Evolutionary conservation across 768 basidiomycete species (phyloP), one percentile per base, ranked within the genome.

Genomic region (Mycena belliarum): DNA sequence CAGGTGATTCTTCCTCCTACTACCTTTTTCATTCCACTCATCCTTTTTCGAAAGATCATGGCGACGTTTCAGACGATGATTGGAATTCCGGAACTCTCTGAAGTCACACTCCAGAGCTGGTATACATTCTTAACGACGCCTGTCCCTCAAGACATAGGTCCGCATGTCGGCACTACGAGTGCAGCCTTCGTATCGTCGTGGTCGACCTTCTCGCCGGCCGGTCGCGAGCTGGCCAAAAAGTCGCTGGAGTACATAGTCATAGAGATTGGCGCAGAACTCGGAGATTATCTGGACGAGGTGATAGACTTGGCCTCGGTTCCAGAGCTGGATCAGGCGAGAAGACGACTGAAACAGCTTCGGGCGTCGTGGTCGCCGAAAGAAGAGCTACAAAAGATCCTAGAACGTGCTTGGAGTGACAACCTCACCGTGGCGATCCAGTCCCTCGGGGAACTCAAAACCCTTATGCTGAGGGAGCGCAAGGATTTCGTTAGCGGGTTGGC

Each of bases 41-140:
- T 29, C 37, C 15, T 10, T 57, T 16, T 10, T 12, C 18, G 40
- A 14, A 21, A 99, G 96, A 88, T 98, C 64, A 94, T 98, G 91
- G 94, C 96, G 0, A 94, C 90, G 18, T 82, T 99, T 37, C 96
- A 98, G 73, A 93, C 91, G 7, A 91, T 89, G 75, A 79, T 97
- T n/a, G 72, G 77, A 32, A 79, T 92, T 12, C 81, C 82, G 0
- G 88, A 89, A 58, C 78, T 99, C 8, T 83, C 91, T 0, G 84
- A 89, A 56, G 87, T 86, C 8, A 90, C 93, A 0, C 75, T 99
- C 3, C 76, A 83, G 29, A 89, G 86, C 37, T 98, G 95, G 94
- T 71, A 82, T 52, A 78, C 74, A 24, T 97, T 98, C 72, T 73
- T 96, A 59, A 80, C 75, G 16, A 86, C 85, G 2, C 72, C 96